These are phyloP conservation scores for Wickerhamiella hasegawae DNA, from an alignment of 805 yeast species.

Conservation along the genomic window DNA sequence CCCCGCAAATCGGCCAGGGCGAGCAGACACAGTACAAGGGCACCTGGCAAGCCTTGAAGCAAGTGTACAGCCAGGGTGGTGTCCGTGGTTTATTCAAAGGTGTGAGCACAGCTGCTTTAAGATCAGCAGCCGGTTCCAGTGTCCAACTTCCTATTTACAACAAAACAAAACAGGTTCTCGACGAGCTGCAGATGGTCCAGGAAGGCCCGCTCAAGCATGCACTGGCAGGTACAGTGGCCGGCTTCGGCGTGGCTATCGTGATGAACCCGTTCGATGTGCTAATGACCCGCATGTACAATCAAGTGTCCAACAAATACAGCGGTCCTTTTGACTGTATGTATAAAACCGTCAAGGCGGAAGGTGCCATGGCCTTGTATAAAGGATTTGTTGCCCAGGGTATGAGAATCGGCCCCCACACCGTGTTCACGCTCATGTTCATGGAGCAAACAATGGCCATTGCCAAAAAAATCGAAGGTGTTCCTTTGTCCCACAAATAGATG, in stretches of 20 bases:
- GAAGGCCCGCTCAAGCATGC: slow-evolving; percentile 63
- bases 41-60: slow-evolving; percentile 47
- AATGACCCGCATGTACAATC: slow-evolving; percentile 88
- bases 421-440: slow-evolving; percentile 76
- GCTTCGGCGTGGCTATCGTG: slow-evolving; percentile 82
- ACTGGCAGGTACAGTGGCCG: slow-evolving; percentile 59
- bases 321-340: slow-evolving; percentile 82
- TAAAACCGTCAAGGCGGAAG: slow-evolving; percentile 73
- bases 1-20: slow-evolving; percentile 52
- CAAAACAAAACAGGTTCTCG: slow-evolving; percentile 48
- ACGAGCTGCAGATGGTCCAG: slow-evolving; percentile 29
- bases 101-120: slow-evolving; percentile 80
- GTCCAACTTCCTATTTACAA: slow-evolving; percentile 89
- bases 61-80: slow-evolving; percentile 55
- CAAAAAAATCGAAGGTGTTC: slow-evolving; percentile 27
- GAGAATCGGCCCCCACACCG: slow-evolving; percentile 91
- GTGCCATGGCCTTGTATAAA: slow-evolving; percentile 76
- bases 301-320: slow-evolving; percentile 68
- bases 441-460: slow-evolving; percentile 74
- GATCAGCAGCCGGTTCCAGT: slow-evolving; percentile 93
- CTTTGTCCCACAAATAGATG: too few species aligned
- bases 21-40: slow-evolving; percentile 80
- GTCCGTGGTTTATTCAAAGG: slow-evolving; percentile 71
- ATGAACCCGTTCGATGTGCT: slow-evolving; percentile 98
- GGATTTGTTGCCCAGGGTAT: slow-evolving; percentile 88